phyloP scores from a whole-genome alignment of 2,329 filamentous ascomycete species.

The Truncatella angustata region DNA sequence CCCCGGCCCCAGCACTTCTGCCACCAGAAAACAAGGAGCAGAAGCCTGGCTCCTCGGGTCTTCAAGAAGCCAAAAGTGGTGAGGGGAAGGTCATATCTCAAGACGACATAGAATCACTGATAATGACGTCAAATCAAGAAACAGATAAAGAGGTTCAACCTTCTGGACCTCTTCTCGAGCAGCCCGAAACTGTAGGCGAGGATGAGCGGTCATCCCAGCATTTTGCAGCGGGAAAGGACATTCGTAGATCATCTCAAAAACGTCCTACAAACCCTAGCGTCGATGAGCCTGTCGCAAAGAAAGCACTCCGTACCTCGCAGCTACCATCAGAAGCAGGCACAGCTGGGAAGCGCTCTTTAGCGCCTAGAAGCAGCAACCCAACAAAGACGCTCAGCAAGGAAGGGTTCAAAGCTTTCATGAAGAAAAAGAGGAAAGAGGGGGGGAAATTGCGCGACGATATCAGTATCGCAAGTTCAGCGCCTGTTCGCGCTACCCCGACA shows the following conservation, averaged over 20 bases:
- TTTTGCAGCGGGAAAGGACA: no score
- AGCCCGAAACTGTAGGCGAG: no score
- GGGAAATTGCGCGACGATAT: neutral
- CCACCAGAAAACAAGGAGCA: neutral
- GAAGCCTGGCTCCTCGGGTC: neutral
- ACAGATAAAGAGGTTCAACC: no score
- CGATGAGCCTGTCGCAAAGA: neutral
- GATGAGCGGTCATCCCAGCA: no score
- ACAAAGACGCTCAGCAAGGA: neutral
- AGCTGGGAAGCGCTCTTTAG: neutral
- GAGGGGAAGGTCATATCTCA: no score
- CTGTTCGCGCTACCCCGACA: neutral
- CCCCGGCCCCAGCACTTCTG: neutral
- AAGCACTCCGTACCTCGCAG: no score
- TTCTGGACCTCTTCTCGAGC: no score
- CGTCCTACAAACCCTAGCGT: neutral
- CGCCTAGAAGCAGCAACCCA: neutral
- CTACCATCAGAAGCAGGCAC: neutral
- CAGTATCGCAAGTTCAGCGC: slow-evolving; percentile 6
- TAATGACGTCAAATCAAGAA: no score
- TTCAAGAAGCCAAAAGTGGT: no score
- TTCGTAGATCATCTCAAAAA: neutral
- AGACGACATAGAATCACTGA: no score
- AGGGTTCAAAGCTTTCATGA: neutral
- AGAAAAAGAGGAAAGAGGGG: neutral